Evolutionary conservation across 2,329 filamentous ascomycete genomes (phyloP).

Genomic region (Fusarium armeniacum): DNA sequence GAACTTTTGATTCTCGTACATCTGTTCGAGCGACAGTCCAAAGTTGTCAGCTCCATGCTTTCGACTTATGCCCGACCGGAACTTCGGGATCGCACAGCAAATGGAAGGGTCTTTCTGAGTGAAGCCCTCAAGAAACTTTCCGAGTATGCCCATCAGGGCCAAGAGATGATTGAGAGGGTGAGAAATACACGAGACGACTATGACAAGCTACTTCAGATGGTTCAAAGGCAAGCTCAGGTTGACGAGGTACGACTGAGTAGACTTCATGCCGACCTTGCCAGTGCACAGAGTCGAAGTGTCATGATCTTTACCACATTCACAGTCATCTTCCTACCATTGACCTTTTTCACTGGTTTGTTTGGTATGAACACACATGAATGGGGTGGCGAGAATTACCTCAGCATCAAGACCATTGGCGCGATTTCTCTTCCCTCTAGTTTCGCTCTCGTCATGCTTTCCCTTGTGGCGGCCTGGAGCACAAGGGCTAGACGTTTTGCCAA

Average conservation of each 20-base stretch:
- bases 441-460: conserved; percentile 63
- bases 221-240: conserved; percentile 75
- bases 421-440: conserved; percentile 64
- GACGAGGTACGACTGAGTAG: conserved; percentile 75
- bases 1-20: conserved; percentile 70
- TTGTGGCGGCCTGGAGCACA: conserved; percentile 70
- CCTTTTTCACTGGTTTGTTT: conserved; percentile 75
- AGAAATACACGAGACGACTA: conserved; percentile 72
- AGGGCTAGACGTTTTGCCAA: conserved; percentile 56
- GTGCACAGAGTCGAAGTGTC: conserved; percentile 72
- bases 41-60: conserved; percentile 64
- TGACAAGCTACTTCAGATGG: conserved; percentile 75
- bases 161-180: conserved; percentile 71
- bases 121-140: conserved; percentile 67
- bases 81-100: conserved; percentile 58
- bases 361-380: conserved; percentile 75
- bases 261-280: conserved; percentile 73
- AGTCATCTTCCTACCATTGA: conserved; percentile 73
- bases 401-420: conserved; percentile 61
- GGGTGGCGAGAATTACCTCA: conserved; percentile 63
- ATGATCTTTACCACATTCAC: conserved; percentile 76
- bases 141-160: conserved; percentile 67
- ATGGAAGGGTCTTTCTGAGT: conserved; percentile 65
- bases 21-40: conserved; percentile 70
- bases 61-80: conserved; percentile 59